Evolutionary conservation across 352 stramenopile genomes (phyloP).

Genomic region (Blastocystis sp.): DNA sequence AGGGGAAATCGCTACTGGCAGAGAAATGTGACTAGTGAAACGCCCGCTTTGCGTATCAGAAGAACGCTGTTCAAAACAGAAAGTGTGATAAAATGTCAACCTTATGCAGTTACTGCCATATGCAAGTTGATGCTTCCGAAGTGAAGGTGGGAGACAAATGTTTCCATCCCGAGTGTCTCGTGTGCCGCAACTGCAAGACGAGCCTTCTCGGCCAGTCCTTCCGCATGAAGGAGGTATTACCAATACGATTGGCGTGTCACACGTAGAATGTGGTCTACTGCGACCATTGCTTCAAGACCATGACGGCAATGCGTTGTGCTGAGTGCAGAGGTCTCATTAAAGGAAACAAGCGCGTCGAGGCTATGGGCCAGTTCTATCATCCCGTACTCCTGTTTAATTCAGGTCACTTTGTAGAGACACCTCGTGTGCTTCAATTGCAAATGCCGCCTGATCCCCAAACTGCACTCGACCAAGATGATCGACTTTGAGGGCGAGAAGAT

Average conservation of each 20-base stretch:
- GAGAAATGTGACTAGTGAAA: neutral
- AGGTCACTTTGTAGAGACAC: slow-evolving; percentile 28
- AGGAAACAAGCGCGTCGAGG: slow-evolving; percentile 21
- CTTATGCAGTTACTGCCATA: slow-evolving; percentile 9
- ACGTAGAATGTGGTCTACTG: slow-evolving; percentile 48
- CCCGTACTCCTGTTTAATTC: neutral
- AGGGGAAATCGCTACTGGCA: no score
- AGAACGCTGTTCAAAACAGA: neutral
- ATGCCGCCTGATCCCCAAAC: neutral
- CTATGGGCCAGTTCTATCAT: slow-evolving; percentile 54
- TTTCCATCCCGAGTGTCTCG: slow-evolving; percentile 55
- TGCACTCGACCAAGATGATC: slow-evolving; percentile 10
- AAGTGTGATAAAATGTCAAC: slow-evolving; percentile 26
- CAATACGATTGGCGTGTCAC: neutral
- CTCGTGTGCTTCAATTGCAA: slow-evolving; percentile 53
- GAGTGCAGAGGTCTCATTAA: slow-evolving; percentile 20
- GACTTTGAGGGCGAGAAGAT: neutral
- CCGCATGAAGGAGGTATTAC: slow-evolving; percentile 40
- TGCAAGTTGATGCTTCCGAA: neutral
- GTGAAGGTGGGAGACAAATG: neutral
- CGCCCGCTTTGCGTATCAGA: neutral
- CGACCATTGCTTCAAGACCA: slow-evolving; percentile 45
- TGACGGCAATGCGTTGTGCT: slow-evolving; percentile 10
- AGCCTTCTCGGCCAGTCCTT: slow-evolving; percentile 15
- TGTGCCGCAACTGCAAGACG: slow-evolving; percentile 43